Base-by-base conservation (phyloP, 2,329 filamentous ascomycete species). In the Aplosporella prunicola region DNA sequence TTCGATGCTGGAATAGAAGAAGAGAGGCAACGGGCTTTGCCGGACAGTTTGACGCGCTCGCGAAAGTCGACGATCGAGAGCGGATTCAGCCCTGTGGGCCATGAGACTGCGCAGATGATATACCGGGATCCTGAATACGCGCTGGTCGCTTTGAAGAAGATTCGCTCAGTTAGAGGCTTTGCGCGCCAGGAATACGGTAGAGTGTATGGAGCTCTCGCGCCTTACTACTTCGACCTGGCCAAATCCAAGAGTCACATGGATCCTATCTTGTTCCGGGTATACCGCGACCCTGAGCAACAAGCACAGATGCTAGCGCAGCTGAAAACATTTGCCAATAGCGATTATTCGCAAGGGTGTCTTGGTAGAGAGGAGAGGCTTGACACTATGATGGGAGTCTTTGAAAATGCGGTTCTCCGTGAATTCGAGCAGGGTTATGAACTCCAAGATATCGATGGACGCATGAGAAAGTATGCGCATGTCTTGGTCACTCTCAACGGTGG, bases 391-490 rank as follows among this genome's bases (percentile, higher is more conserved):
- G 72, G 72, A 24, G 79, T 91, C 42, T 98, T 98, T 51, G 89
- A 96, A 61, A 87, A 80, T 40, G 87, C 88, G 3, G 88, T 93
- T 3, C 64, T 95, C 35, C 75, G 82, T 32, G 91, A 98, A 57
- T 98, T 98, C 48, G 83, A 93, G 59, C 82, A 91, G 46, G 91
- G 86, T 4, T 93, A 93, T 47, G 85, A 91, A 56, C 79, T 78
- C 28, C 83, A 82, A 64, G 89, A 98, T 56, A 78, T 93, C 37
- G 82, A 93, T 46, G 87, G 85, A 2, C 72, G 79, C 37, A 95
- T 96, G 89, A 78, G 74, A 48, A 76, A 82, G 52, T 96, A 94
- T 59, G 88, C 88, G 2, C 78, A 86, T 49, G 87, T 98, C 11
- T 64, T 98, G 40, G 78, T 83, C 41, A 73, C 74, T 2, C 68